A percentile compares a stretch with the other conserved stretches of the same genome.
phyloP scores from a whole-genome alignment of 2,329 filamentous ascomycete species.

The Colletotrichum abscissum region DNA sequence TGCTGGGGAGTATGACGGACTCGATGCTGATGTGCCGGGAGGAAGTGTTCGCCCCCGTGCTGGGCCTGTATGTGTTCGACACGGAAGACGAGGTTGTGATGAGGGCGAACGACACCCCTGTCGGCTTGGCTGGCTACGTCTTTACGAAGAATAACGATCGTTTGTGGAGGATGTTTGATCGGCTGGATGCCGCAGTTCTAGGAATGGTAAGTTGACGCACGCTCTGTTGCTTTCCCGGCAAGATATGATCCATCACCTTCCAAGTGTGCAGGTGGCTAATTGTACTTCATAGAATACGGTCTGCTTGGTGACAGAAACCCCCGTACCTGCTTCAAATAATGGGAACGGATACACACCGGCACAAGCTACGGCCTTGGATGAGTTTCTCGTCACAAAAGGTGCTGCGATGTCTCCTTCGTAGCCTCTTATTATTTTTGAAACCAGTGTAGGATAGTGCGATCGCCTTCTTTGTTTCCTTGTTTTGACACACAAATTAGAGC shows the following conservation, averaged over 20 bases:
- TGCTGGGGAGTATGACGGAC: constrained; percentile 74
- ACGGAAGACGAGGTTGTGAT: constrained; percentile 78
- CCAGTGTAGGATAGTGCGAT: neutral
- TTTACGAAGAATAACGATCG: constrained; percentile 63
- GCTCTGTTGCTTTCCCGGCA: neutral
- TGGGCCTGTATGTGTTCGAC: constrained; percentile 76
- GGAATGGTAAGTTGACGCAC: constrained; percentile 52
- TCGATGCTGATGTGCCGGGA: constrained; percentile 76
- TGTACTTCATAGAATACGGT: constrained; percentile 21
- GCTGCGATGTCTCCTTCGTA: constrained; percentile 17
- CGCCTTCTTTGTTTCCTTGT: neutral
- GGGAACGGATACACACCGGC: constrained; percentile 18
- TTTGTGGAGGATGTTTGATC: constrained; percentile 56
- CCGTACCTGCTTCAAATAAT: neutral
- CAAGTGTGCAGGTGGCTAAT: neutral
- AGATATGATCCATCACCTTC: neutral
- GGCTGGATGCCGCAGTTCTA: constrained; percentile 74
- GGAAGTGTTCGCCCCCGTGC: constrained; percentile 82
- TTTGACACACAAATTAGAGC: neutral
- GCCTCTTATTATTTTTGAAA: neutral
- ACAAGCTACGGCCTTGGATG: constrained; percentile 19
- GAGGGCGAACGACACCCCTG: constrained; percentile 74
- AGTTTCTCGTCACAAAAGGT: constrained; percentile 27
- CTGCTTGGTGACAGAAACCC: constrained; percentile 14
- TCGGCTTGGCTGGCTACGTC: constrained; percentile 82